phyloP scores from a whole-genome alignment of 768 basidiomycete species.

The Tricholoma sp. region DNA sequence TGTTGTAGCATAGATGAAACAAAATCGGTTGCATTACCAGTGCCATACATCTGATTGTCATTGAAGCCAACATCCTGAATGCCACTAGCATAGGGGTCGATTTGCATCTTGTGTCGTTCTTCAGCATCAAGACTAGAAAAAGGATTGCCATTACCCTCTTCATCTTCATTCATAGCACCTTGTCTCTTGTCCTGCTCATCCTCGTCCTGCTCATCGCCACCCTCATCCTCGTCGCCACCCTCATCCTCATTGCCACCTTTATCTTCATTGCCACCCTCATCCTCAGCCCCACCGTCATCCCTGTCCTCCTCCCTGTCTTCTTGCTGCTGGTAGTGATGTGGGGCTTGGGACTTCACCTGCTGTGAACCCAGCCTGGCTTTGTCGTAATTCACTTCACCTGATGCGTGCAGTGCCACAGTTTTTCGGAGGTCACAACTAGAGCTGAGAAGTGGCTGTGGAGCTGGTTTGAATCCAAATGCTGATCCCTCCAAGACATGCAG shows the following conservation, averaged over 20 bases:
- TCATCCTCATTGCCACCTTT: background rate
- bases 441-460: background rate
- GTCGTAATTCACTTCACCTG: background rate
- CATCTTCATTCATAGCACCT: background rate
- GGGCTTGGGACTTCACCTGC: background rate
- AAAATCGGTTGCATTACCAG: background rate
- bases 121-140: background rate
- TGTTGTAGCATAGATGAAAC: background rate
- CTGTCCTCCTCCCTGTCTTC: background rate
- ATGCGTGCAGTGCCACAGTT: background rate
- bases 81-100: background rate
- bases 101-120: background rate
- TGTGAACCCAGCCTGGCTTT: background rate
- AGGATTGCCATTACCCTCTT: background rate
- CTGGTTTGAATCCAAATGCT: background rate
- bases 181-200: background rate
- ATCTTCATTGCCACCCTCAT: background rate
- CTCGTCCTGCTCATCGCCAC: no score
- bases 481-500: background rate
- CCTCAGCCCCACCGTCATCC: background rate
- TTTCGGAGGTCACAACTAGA: background rate
- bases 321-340: background rate
- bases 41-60: background rate
- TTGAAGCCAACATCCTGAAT: background rate
- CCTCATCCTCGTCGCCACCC: background rate